Percentiles rank a stretch among this genome's conserved stretches.
phyloP scores from a whole-genome alignment of 2,329 filamentous ascomycete species.

The Didymella pinodella region DNA sequence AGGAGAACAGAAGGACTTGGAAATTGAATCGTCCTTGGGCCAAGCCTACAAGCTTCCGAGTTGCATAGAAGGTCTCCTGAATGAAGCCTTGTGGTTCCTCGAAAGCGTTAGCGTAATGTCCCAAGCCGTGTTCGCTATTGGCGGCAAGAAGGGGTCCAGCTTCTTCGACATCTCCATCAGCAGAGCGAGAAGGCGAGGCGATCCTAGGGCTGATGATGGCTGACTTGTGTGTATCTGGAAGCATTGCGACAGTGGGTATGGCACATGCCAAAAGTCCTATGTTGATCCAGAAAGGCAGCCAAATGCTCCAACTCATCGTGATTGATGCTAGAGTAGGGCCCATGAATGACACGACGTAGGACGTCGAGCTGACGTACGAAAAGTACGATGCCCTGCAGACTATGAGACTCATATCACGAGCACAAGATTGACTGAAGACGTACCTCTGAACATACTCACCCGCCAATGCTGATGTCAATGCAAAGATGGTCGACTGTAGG shows the following conservation, averaged over 20 bases:
- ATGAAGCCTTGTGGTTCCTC: slow-evolving; percentile 27
- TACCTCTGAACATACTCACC: slow-evolving; percentile 45
- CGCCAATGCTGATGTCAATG: slow-evolving; percentile 44
- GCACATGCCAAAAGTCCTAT: slow-evolving; percentile 40
- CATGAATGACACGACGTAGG: slow-evolving; percentile 47
- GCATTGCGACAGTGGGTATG: slow-evolving; percentile 31
- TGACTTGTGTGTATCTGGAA: slow-evolving; percentile 24
- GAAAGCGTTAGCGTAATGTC: slow-evolving; percentile 36
- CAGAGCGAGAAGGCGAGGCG: too few relatives aligned
- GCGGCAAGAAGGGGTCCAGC: slow-evolving; percentile 34
- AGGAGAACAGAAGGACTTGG: slow-evolving; percentile 43
- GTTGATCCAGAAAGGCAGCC: slow-evolving; percentile 49
- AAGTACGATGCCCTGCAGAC: slow-evolving; percentile 45
- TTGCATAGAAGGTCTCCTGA: slow-evolving; percentile 26
- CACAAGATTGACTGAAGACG: slow-evolving; percentile 2
- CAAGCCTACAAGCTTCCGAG: slow-evolving; percentile 28
- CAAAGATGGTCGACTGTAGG: slow-evolving; percentile 46
- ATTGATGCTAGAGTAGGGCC: slow-evolving; percentile 47
- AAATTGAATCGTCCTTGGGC: slow-evolving; percentile 44
- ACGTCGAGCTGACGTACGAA: slow-evolving; percentile 46
- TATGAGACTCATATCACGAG: too few relatives aligned
- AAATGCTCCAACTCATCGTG: slow-evolving; percentile 47
- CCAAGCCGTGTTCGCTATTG: slow-evolving; percentile 15
- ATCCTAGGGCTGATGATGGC: neutral
- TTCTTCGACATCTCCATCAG: slow-evolving; percentile 22